Percentiles rank a stretch among this genome's conserved stretches.
Conservation (phyloP, 1,139 yeast genomes). For the Diutina neorugosa region DNA sequence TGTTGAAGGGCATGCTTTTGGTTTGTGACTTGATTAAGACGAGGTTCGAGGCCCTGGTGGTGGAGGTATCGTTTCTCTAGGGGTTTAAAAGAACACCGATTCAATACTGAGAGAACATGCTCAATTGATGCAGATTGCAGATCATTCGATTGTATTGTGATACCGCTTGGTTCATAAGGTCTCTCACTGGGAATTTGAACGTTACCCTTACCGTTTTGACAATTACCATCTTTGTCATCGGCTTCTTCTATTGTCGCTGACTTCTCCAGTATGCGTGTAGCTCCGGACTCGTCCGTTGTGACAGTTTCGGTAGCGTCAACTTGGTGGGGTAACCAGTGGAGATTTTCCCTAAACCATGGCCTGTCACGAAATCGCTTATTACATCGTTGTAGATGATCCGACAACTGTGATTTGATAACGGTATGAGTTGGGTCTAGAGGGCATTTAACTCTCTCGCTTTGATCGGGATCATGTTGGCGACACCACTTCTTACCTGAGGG, state of each 20-base stretch:
- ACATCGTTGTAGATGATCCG: constrained; percentile 52
- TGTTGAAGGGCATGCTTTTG: constrained; percentile 78
- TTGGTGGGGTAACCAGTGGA: constrained; percentile 15
- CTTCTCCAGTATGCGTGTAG: neutral
- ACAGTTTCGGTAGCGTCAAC: neutral
- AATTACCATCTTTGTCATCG: neutral
- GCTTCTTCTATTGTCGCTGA: neutral
- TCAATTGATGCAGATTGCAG: neutral
- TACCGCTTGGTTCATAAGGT: neutral
- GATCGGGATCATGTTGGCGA: constrained; percentile 37
- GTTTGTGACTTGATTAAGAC: constrained; percentile 19
- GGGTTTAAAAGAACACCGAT: neutral
- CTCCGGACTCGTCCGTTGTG: neutral
- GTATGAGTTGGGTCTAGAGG: constrained; percentile 70
- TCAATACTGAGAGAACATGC: neutral
- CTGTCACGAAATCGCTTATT: constrained; percentile 29
- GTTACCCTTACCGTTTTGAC: neutral
- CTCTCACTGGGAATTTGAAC: neutral
- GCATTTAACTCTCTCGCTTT: constrained; percentile 49
- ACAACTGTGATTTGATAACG: constrained; percentile 49
- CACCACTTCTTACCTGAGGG: constrained; percentile 40
- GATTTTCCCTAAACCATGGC: constrained; percentile 31
- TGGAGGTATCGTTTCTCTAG: neutral
- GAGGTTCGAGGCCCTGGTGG: neutral
- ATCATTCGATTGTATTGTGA: neutral